Base-by-base conservation (phyloP, 2,329 filamentous ascomycete genomes). In the Colletotrichum ledebouriae region DNA sequence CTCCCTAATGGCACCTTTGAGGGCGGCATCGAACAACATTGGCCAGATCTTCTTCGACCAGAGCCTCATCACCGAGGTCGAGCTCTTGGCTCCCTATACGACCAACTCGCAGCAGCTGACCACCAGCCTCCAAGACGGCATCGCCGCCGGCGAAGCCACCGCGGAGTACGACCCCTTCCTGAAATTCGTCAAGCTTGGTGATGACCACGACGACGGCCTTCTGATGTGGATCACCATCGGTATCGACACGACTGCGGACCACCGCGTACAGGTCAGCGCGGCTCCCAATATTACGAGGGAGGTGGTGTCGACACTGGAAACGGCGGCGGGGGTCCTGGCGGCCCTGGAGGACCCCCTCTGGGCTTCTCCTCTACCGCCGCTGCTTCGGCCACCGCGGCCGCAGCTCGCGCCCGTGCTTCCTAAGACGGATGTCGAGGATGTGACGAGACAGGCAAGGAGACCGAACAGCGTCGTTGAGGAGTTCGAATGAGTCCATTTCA, bases 171-270 rank as follows among this genome's bases (percentile, higher is more conserved):
- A 82, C 3, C 88, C 88, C 0, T 78, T 90, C 71, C 79, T 89
- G 70, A 82, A 89, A 73, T 90, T 89, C 71, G 83, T 86, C 12
- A 79, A 84, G 3, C 80, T 91, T 4, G 87, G 88, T 0, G 84
- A 89, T 34, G 77, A 77, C 41, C 72, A 87, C 10, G 68, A 73
- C 1, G 85, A 88, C 44, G 87, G 87, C 17, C 72, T 89, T 33
- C 80, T 88, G 57, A 84, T 80, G 2, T 89, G 86, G 86, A 83
- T 89, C 60, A 79, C 82, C 3, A 78, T 88, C 55, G 86, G 83
- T 10, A 81, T 88, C 56, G 81, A 86, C 71, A 74, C 74, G 29
- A 70, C 72, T 11, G 67, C 73, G 22, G 39, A 70, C 63, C 53
- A 58, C 50, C 63, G 53, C 53, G 63, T 63, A 53, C 69, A 67